A percentile compares a stretch with the other conserved stretches of the same genome.
Conservation (phyloP, 176 grass and related monocot genomes). For the Thinopyrum elongatum region DNA sequence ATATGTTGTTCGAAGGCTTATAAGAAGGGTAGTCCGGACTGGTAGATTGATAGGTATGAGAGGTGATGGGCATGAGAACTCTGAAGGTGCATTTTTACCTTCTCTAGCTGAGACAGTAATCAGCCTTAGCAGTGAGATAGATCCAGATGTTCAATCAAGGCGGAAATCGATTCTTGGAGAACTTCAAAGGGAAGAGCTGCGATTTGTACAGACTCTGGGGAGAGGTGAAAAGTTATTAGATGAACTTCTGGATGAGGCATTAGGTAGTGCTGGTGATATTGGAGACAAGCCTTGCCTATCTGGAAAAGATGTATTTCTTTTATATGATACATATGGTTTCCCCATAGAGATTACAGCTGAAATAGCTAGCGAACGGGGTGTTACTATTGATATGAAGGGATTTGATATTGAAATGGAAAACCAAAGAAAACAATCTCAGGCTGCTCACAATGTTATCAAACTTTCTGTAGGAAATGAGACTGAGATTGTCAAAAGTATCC, state of each 20-base stretch:
- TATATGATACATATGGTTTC: slow-evolving; percentile 98
- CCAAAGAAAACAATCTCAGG: slow-evolving; percentile 89
- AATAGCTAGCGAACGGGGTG: slow-evolving; percentile 72
- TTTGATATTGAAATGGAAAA: slow-evolving; percentile 96
- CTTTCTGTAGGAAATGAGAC: slow-evolving; percentile 83
- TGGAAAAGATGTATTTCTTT: slow-evolving; percentile 92
- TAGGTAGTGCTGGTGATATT: slow-evolving; percentile 55
- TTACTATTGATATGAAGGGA: slow-evolving; percentile 74
- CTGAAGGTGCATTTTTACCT: slow-evolving; percentile 66
- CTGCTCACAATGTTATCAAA: slow-evolving; percentile 85
- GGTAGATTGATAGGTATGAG: slow-evolving; percentile 87
- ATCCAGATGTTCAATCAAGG: slow-evolving; percentile 78
- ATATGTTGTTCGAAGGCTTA: slow-evolving; percentile 92
- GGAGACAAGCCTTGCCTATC: slow-evolving; percentile 65
- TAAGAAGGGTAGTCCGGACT: slow-evolving; percentile 92
- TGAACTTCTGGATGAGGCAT: slow-evolving; percentile 69
- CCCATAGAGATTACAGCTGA: slow-evolving; percentile 95
- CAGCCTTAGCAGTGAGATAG: slow-evolving; percentile 68
- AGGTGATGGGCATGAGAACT: slow-evolving; percentile 60
- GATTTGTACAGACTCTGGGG: slow-evolving; percentile 92
- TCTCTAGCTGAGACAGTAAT: slow-evolving; percentile 74
- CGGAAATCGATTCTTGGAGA: slow-evolving; percentile 68
- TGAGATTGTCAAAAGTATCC: slow-evolving; percentile 70
- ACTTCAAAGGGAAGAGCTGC: slow-evolving; percentile 84
- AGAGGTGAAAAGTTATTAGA: slow-evolving; percentile 93